Evolutionary conservation across 805 yeast genomes (phyloP).

Genomic region (Diddensiella santjacobensis): DNA sequence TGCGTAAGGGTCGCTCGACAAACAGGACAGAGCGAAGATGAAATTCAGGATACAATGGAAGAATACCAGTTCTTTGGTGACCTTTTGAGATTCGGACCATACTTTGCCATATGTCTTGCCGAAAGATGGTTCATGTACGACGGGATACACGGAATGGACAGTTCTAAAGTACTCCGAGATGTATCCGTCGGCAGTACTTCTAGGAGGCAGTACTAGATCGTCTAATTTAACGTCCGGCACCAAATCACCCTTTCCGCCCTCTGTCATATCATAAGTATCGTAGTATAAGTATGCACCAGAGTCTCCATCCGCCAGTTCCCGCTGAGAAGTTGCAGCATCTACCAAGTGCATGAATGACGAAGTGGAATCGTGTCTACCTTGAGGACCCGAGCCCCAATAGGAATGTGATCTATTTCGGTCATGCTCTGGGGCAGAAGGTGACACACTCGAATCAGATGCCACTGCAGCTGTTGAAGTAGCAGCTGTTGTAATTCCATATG

Average conservation of each 20-base stretch:
- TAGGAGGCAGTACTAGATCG: conserved; percentile 21
- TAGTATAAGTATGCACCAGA: background rate
- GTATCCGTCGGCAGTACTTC: conserved; percentile 24
- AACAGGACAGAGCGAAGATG: conserved; percentile 27
- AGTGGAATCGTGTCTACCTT: conserved; percentile 2
- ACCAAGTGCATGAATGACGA: conserved; percentile 15
- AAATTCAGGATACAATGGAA: conserved; percentile 26
- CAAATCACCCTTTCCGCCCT: background rate
- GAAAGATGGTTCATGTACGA: conserved; percentile 27
- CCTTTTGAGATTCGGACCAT: conserved; percentile 18
- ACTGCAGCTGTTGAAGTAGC: too few species aligned
- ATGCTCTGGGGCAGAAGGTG: background rate
- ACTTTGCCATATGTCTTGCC: conserved; percentile 21
- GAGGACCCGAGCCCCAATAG: background rate
- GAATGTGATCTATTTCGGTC: background rate
- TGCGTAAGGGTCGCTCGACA: conserved; percentile 13
- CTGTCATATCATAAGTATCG: background rate
- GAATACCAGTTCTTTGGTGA: conserved; percentile 17
- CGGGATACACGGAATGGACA: conserved; percentile 26
- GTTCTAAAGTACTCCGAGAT: conserved; percentile 23
- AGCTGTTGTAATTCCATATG: background rate
- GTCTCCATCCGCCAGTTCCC: background rate
- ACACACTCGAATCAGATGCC: background rate
- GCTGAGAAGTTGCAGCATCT: conserved; percentile 9
- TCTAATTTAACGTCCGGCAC: background rate